A percentile compares a stretch with the other conserved stretches of the same genome.
phyloP scores from a whole-genome alignment of 2,329 filamentous ascomycete genomes.

The Claviceps lovelessii region DNA sequence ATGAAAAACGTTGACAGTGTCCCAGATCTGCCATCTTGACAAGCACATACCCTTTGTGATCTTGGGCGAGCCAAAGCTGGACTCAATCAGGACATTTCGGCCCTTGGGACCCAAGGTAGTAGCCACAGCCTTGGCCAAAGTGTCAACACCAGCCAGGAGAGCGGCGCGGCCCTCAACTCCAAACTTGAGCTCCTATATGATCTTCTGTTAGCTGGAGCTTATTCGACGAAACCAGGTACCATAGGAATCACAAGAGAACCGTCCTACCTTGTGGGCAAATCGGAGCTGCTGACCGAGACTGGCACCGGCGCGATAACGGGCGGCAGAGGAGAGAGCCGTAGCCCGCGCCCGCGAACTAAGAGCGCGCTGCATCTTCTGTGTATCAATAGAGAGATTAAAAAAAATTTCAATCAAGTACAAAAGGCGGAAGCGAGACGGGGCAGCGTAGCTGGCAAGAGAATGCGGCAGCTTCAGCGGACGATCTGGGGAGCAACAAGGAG shows the following conservation, averaged over 20 bases:
- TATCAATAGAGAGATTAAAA: constrained; percentile 20
- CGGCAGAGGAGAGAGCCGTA: constrained; percentile 60
- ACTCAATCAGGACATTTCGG: constrained; percentile 96
- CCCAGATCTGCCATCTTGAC: not conserved
- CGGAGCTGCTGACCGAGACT: constrained; percentile 75
- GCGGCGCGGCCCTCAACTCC: constrained; percentile 85
- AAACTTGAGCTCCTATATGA: constrained; percentile 79
- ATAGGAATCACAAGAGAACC: not conserved
- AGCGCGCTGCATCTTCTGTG: constrained; percentile 80
- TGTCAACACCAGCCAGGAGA: constrained; percentile 88
- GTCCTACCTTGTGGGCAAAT: constrained; percentile 83
- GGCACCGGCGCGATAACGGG: constrained; percentile 49
- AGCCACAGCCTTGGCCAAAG: constrained; percentile 86
- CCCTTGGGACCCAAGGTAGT: constrained; percentile 96
- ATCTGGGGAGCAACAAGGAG: constrained; percentile 3
- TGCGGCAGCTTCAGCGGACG: constrained; percentile 3
- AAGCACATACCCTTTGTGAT: constrained; percentile 75
- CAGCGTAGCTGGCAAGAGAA: constrained; percentile 10
- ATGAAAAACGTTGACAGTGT: constrained; percentile 9
- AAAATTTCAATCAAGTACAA: constrained; percentile 12
- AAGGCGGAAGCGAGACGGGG: constrained; percentile 11
- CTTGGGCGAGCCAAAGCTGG: constrained; percentile 95
- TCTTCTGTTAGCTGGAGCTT: not conserved
- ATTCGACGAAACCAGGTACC: too few relatives aligned
- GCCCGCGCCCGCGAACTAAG: constrained; percentile 68